phyloP scores from a whole-genome alignment of 768 basidiomycete genomes.

The Dioszegia crocea region DNA sequence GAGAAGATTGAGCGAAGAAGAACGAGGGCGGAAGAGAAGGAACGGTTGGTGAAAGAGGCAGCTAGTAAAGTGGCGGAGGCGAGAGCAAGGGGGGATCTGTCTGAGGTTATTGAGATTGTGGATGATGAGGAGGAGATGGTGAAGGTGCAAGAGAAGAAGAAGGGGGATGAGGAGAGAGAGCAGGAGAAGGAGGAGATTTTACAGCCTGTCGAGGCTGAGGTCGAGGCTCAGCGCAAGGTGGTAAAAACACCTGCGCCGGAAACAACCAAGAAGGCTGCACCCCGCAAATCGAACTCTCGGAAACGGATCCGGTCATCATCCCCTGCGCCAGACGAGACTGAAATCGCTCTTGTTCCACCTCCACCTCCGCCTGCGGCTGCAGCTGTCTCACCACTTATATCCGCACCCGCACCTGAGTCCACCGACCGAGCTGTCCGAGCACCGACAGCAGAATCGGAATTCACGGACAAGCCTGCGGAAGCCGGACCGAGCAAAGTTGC shows the following conservation, averaged over 20 bases:
- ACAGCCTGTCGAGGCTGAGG: background rate
- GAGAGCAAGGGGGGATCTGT: background rate
- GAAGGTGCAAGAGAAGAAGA: background rate
- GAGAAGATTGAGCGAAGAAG: slow-evolving; percentile 28
- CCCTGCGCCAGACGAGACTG: background rate
- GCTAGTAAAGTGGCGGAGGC: background rate
- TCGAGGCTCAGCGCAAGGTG: background rate
- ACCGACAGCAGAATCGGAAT: background rate
- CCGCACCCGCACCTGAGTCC: background rate
- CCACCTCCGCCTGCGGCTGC: background rate
- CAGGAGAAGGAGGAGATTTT: background rate
- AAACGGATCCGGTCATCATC: background rate
- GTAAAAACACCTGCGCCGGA: background rate
- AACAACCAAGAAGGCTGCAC: background rate
- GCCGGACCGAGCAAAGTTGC: background rate
- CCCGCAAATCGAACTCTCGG: background rate
- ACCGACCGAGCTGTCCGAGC: background rate
- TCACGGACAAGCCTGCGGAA: background rate
- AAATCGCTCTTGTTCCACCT: background rate
- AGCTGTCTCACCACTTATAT: background rate
- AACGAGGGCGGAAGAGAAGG: slow-evolving; percentile 29
- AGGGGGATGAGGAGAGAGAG: background rate
- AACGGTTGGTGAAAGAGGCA: slow-evolving; percentile 6
- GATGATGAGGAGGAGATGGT: background rate
- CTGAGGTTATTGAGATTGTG: background rate